Evolutionary conservation across 805 yeast species (phyloP), one percentile per base, ranked within the genome.

Genomic region (Wickerhamiella cacticola): DNA sequence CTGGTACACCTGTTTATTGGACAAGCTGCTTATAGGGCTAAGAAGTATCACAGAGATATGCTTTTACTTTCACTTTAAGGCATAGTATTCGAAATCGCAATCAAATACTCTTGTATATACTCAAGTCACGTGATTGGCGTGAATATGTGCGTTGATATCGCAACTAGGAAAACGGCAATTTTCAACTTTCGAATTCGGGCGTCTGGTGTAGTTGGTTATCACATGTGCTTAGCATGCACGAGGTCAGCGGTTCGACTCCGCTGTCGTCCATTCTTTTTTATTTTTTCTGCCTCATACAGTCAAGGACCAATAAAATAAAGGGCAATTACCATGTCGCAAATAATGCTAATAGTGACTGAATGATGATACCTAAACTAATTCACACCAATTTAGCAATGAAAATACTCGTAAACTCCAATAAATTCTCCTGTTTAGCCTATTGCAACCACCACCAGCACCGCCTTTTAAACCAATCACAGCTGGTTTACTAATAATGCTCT

Each of bases 191-290:
- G 33, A 28, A 28, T 12, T 28, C 26, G 44, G 44, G 44, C 44
- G 44, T 41, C 33, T 41, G 44, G 44, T 41, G 44, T 41, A 41
- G 44, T 25, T 41, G 44, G 44, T 41, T 41, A 41, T 41, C 44
- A 41, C 44, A 41, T 41, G 44, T 41, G 44, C 44, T 41, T 41
- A 41, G 44, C 44, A 41, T 41, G 44, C 44, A 41, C 44, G 44
- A 41, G 44, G 44, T 41, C 44, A 41, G 44, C 44, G 44, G 44
- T 41, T 41, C 44, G 44, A 41, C 34, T 41, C 44, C 44, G 44
- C 44, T 41, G 33, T 41, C 44, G 44, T 41, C 44, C 44, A 41
- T 22, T 15, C 9, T 41, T 41, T 41, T 41, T 26, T 15, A 5
- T 21, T 8, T 5, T 21, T 8, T 19, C 16, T 15, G 5, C 18